Evolutionary conservation across 371 early-diverging fungal species (phyloP).

Genomic region (Hamiltosporidium tvaerminnensis): DNA sequence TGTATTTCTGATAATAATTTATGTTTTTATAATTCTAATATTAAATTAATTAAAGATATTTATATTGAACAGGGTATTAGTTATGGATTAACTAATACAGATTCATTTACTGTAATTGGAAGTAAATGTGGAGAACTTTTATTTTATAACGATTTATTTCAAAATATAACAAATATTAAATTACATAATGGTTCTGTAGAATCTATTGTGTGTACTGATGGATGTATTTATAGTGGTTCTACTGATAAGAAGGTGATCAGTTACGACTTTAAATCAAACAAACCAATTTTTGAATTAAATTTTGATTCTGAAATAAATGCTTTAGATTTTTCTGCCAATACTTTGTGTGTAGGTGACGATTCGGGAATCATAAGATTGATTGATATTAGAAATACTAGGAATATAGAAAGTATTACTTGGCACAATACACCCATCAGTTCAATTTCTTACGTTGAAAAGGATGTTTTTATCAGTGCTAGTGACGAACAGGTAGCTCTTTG

Average conservation of each 20-base stretch:
- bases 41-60: no score
- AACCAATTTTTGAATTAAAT: not conserved
- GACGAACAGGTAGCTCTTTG: constrained; percentile 49
- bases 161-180: no score
- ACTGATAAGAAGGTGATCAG: constrained; percentile 22
- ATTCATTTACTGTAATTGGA: no score
- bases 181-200: constrained; percentile 30
- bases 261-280: constrained; percentile 25
- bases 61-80: no score
- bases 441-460: constrained; percentile 32
- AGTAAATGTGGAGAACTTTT: no score
- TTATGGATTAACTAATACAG: no score
- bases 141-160: no score
- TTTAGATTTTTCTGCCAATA: constrained; percentile 40
- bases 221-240: constrained; percentile 21
- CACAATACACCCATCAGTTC: constrained; percentile 42
- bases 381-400: constrained; percentile 26
- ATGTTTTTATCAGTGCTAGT: constrained; percentile 35
- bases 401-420: constrained; percentile 30
- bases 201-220: constrained; percentile 6
- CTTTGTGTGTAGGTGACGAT: constrained; percentile 47
- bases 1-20: constrained; percentile 19
- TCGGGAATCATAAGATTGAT: constrained; percentile 30
- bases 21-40: no score
- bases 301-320: constrained; percentile 39